Percentiles rank a stretch among this genome's conserved stretches.
phyloP scores from a whole-genome alignment of 2,329 filamentous ascomycete species.

The Rutstroemia sp. region DNA sequence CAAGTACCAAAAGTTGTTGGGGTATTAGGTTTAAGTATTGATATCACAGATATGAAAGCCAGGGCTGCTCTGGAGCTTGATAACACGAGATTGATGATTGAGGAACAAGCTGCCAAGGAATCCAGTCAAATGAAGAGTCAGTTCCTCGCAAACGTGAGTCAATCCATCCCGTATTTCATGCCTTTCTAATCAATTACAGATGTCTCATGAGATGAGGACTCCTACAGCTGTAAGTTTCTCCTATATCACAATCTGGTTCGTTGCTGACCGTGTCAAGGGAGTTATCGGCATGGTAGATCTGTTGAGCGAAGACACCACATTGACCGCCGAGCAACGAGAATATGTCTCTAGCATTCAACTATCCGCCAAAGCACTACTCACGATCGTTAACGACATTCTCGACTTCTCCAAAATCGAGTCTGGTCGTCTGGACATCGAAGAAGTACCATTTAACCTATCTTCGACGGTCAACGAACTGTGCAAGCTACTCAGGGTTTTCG shows the following conservation, averaged over 20 bases:
- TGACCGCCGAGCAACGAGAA: slow-evolving; percentile 19
- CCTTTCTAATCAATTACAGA: slow-evolving; percentile 11
- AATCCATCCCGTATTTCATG: too few relatives aligned
- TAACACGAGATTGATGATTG: slow-evolving; percentile 17
- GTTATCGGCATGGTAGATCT: slow-evolving; percentile 24
- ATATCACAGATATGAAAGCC: slow-evolving; percentile 21
- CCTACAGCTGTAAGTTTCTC: slow-evolving; percentile 18
- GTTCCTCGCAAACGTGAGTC: slow-evolving; percentile 22
- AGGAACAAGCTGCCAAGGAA: slow-evolving; percentile 23
- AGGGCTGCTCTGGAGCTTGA: slow-evolving; percentile 18
- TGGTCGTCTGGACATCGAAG: slow-evolving; percentile 62
- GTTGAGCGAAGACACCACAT: slow-evolving; percentile 18
- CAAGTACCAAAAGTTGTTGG: slow-evolving; percentile 17
- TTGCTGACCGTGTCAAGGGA: slow-evolving; percentile 12
- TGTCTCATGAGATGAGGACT: slow-evolving; percentile 24
- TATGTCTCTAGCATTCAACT: slow-evolving; percentile 21
- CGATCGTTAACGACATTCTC: slow-evolving; percentile 64
- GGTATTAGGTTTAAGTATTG: slow-evolving; percentile 20
- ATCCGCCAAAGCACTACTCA: slow-evolving; percentile 20
- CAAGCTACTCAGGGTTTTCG: slow-evolving; percentile 67
- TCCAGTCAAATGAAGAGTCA: slow-evolving; percentile 22
- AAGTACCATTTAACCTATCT: slow-evolving; percentile 55
- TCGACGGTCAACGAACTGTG: slow-evolving; percentile 37
- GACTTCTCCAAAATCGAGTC: slow-evolving; percentile 71
- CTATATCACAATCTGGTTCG: not conserved